Evolutionary conservation across 2,329 filamentous ascomycete genomes (phyloP).

Genomic region (Nannizziopsis arthrosporioides): DNA sequence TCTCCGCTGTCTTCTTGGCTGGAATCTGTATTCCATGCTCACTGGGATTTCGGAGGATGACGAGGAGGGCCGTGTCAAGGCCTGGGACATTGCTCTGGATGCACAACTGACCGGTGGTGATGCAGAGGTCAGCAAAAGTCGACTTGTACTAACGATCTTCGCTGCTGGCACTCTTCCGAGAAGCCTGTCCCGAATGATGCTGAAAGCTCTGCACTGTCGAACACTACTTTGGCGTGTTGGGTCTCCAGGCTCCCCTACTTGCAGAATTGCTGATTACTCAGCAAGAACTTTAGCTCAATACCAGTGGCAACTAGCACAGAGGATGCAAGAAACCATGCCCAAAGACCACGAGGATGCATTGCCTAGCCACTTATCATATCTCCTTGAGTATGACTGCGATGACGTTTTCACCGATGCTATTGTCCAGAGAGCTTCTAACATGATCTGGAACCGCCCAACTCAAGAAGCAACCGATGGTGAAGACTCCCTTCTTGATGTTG

Average conservation of each 20-base stretch:
- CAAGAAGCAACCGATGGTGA: constrained; percentile 51
- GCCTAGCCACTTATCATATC: constrained; percentile 60
- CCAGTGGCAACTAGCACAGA: constrained; percentile 71
- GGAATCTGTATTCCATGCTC: constrained; percentile 62
- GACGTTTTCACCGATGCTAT: constrained; percentile 67
- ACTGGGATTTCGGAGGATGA: constrained; percentile 74
- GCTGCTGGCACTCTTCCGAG: constrained; percentile 78
- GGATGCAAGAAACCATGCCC: constrained; percentile 40
- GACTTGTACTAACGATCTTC: constrained; percentile 72
- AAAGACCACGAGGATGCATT: constrained; percentile 53
- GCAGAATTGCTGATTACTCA: constrained; percentile 53
- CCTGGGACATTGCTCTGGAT: constrained; percentile 87
- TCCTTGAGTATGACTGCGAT: constrained; percentile 70
- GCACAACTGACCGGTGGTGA: constrained; percentile 87
- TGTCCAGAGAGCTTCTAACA: constrained; percentile 74
- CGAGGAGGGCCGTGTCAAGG: constrained; percentile 74
- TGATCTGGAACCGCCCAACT: constrained; percentile 75
- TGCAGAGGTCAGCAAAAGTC: constrained; percentile 75
- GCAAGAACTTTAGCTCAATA: constrained; percentile 62
- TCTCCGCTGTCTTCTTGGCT: constrained; percentile 63
- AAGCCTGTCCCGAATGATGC: constrained; percentile 72
- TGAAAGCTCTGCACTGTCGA: constrained; percentile 85
- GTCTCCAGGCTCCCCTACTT: constrained; percentile 52
- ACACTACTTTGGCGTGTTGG: constrained; percentile 72
- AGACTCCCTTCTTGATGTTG: constrained; percentile 65